These are phyloP conservation scores for Alternaria viburni DNA, from an alignment of 2,329 filamentous ascomycete species.

Conservation along the genomic window DNA sequence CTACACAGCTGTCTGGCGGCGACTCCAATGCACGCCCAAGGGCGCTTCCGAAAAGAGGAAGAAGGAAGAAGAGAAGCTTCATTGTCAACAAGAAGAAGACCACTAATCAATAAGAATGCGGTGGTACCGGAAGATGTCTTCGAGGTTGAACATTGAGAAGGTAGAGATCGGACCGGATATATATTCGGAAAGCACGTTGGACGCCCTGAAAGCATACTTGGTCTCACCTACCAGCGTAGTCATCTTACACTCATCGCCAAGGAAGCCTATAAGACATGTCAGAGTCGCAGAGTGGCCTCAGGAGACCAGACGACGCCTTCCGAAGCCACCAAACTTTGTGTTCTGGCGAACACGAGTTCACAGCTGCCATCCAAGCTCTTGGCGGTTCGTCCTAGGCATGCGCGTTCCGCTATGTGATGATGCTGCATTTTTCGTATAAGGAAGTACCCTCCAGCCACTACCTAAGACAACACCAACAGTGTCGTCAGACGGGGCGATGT, in stretches of 20 bases:
- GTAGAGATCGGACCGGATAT: not conserved
- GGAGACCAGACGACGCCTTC: not conserved
- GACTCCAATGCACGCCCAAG: not conserved
- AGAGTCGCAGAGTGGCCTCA: not conserved
- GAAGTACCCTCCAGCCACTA: not conserved
- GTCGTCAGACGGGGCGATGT: not conserved
- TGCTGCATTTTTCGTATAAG: not conserved
- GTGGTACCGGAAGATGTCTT: not conserved
- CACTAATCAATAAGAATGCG: not conserved
- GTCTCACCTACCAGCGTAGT: not conserved
- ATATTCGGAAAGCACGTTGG: not conserved
- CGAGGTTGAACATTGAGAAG: not conserved
- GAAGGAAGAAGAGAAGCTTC: conserved; percentile 1
- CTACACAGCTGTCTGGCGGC: not conserved
- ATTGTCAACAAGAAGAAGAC: not conserved
- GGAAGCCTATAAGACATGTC: not conserved
- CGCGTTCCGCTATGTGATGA: not conserved
- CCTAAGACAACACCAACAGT: not conserved
- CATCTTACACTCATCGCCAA: conserved; percentile 6
- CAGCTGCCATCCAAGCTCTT: not conserved
- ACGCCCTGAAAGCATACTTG: not conserved
- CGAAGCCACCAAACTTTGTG: not conserved
- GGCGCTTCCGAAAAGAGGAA: conserved; percentile 1
- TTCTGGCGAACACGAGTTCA: conserved; percentile 2
- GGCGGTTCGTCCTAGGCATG: not conserved